A percentile compares a stretch with the other conserved stretches of the same genome.
These are phyloP conservation scores for Fusarium sp. DNA, from an alignment of 2,329 filamentous ascomycete species.

Conservation along the genomic window DNA sequence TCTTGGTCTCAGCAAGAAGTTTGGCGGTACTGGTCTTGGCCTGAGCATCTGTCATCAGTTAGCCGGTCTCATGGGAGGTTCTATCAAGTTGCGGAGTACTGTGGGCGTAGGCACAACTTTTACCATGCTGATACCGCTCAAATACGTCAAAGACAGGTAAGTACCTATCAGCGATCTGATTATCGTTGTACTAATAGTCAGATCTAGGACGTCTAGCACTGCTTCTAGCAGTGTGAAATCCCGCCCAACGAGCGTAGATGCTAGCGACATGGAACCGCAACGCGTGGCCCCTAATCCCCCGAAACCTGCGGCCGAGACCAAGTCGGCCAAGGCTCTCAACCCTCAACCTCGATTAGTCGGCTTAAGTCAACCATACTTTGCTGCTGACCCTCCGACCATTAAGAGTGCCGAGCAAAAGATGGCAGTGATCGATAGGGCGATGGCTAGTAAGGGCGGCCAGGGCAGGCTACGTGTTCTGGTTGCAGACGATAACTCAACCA, in stretches of 20 bases:
- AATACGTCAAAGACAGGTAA: conserved; percentile 75
- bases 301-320: conserved; percentile 48
- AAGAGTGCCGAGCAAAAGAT: conserved; percentile 69
- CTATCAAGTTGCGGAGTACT: conserved; percentile 77
- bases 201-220: conserved; percentile 64
- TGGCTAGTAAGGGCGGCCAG: conserved; percentile 69
- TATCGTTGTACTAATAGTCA: conserved; percentile 27
- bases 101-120: conserved; percentile 84
- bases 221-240: conserved; percentile 68
- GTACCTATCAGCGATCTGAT: background rate
- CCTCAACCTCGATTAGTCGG: conserved; percentile 84
- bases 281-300: conserved; percentile 48
- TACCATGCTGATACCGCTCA: conserved; percentile 84
- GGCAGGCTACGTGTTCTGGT: conserved; percentile 84
- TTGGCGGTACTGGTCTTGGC: conserved; percentile 88
- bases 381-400: conserved; percentile 56
- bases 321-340: conserved; percentile 64
- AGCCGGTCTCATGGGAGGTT: conserved; percentile 84
- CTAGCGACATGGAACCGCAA: conserved; percentile 56
- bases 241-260: conserved; percentile 62
- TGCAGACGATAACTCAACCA: conserved; percentile 76
- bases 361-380: conserved; percentile 85
- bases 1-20: conserved; percentile 88
- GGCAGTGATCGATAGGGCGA: conserved; percentile 74
- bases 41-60: conserved; percentile 92